Evolutionary conservation across 1,139 yeast species (phyloP), one percentile per base, ranked within the genome.

Genomic region (Candida gigantensis): DNA sequence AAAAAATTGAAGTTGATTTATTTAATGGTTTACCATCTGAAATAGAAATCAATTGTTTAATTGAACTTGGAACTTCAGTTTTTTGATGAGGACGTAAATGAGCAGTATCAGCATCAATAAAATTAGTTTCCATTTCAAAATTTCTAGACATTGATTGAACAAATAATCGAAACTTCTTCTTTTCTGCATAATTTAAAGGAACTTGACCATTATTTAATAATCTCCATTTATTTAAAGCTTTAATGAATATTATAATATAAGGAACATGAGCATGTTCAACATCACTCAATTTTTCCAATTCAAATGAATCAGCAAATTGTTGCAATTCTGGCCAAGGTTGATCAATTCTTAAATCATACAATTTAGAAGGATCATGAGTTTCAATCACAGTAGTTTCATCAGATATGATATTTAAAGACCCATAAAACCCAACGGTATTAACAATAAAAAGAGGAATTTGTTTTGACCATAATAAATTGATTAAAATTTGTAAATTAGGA

Each of bases 271-370:
- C 77, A 41, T 79, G 78, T 13, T 77, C 80, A 3, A 68, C 66
- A 28, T 72, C 76, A 35, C 68, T 71, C 41, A 83, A 46, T 0
- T 45, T 30, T 2, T 65, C 66, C 15, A 84, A 51, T 32, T 80
- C 74, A 36, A 81, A 63, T 1, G 74, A 57, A 39, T 77, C 74
- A 7, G 78, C 71, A 49, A 70, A 81, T 0, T 60, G 60, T 28
- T 60, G 58, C n/a, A 90, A 61, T 47, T 84, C 88, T 0, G 69
- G 63, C 97, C 97, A 92, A 1, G 95, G 92, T 3, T 54, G 45
- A 42, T 82, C 84, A 4, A 90, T 62, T 34, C 96, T 65, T 39
- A 90, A 63, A 50, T 88, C 96, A 24, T 73, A 79, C 3, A 82
- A 55, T 8, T 75, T 65, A 28, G 80, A 79, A 2, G 77, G 74